These are phyloP conservation scores for Alloteropsis semialata DNA, from an alignment of 176 grass and related monocot species.

Conservation along the genomic window DNA sequence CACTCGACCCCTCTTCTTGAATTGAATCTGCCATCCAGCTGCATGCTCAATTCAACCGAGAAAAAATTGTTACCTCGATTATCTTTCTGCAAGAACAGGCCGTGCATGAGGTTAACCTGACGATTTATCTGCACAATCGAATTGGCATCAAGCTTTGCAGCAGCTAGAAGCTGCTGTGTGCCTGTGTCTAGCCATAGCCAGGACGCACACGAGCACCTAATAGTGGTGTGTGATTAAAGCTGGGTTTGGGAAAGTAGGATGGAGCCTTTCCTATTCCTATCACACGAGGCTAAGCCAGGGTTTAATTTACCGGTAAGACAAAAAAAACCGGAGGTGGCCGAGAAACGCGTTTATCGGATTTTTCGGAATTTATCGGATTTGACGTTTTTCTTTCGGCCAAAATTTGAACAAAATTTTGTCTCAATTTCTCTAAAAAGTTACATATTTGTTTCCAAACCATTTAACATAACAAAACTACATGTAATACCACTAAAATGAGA, in stretches of 20 bases:
- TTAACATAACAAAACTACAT: too few species aligned
- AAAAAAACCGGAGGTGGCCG: too few species aligned
- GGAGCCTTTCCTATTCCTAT: slow-evolving; percentile 25
- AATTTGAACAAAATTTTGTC: too few species aligned
- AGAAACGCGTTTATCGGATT: too few species aligned
- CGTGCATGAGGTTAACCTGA: not conserved
- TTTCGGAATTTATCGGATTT: too few species aligned
- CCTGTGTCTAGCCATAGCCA: not conserved
- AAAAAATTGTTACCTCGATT: not conserved
- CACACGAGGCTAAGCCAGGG: slow-evolving; percentile 26
- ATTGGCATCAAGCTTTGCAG: slow-evolving; percentile 26
- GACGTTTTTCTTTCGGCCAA: too few species aligned
- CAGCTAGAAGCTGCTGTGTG: not conserved
- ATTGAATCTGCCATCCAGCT: not conserved
- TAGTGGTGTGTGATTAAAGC: slow-evolving; percentile 43
- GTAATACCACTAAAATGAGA: too few species aligned
- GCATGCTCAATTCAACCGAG: not conserved
- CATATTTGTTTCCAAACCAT: too few species aligned
- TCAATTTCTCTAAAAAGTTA: too few species aligned
- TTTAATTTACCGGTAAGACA: too few species aligned
- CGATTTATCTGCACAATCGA: not conserved
- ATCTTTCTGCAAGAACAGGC: not conserved
- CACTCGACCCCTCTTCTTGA: not conserved
- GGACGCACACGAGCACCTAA: not conserved
- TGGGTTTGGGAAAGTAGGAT: slow-evolving; percentile 27